Percentiles rank a stretch among this genome's conserved stretches.
Evolutionary conservation across 495 filamentous ascomycete species (phyloP).

Genomic region (Penicillium egyptiacum): DNA sequence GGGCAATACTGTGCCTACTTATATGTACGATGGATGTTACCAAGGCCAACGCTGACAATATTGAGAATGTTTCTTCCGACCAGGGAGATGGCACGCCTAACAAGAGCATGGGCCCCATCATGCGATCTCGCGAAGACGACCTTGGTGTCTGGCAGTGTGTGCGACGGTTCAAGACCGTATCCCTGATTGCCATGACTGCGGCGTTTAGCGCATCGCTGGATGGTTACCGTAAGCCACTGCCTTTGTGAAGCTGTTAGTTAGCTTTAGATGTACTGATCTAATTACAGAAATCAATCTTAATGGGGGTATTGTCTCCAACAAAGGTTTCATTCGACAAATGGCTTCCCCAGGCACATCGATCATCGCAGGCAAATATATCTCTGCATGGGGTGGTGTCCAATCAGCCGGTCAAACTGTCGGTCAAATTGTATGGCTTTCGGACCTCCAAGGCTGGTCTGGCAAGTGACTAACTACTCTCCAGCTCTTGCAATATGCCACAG

Average conservation of each 20-base stretch:
- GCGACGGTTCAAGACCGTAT: constrained; percentile 26
- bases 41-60: constrained; percentile 10
- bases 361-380: constrained; percentile 37
- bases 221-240: constrained; percentile 37
- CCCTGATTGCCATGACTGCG: constrained; percentile 34
- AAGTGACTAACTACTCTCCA: not conserved
- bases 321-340: constrained; percentile 42
- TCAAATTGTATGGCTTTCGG: constrained; percentile 25
- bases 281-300: constrained; percentile 43
- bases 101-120: constrained; percentile 14
- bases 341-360: constrained; percentile 29
- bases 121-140: constrained; percentile 35
- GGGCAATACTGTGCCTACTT: not conserved
- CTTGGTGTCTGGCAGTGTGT: constrained; percentile 33
- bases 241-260: not conserved
- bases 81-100: not conserved
- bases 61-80: constrained; percentile 14
- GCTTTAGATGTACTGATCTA: not conserved
- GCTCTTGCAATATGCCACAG: constrained; percentile 36
- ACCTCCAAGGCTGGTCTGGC: too few species aligned
- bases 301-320: constrained; percentile 41
- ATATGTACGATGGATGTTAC: constrained; percentile 6
- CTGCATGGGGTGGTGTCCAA: constrained; percentile 44
- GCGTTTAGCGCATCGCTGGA: constrained; percentile 43
- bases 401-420: constrained; percentile 40